phyloP scores from a whole-genome alignment of 73 alveolate genomes.

The Paramecium pentaurelia region DNA sequence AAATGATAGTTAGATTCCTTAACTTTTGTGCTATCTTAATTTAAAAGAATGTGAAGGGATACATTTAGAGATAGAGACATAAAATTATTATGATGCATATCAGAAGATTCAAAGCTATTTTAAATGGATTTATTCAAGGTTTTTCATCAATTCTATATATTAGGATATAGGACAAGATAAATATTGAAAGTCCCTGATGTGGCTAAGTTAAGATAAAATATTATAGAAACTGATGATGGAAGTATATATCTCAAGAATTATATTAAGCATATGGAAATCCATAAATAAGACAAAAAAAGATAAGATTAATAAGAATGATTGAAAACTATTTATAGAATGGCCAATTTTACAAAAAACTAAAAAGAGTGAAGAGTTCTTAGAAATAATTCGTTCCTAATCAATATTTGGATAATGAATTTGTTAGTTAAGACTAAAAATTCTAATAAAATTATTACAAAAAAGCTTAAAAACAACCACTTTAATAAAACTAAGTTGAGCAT shows the following conservation, averaged over 20 bases:
- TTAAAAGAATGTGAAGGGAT: conserved; percentile 33
- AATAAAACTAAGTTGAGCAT: background rate
- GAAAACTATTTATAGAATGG: background rate
- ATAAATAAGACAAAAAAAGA: background rate
- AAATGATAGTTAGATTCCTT: background rate
- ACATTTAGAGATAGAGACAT: background rate
- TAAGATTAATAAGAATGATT: conserved; percentile 2
- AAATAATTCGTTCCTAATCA: background rate
- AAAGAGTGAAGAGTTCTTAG: background rate
- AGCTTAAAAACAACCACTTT: background rate
- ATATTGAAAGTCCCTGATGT: conserved; percentile 13
- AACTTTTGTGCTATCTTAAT: conserved; percentile 37
- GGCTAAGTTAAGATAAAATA: background rate
- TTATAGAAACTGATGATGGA: conserved; percentile 45
- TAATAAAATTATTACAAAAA: background rate
- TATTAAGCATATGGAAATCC: conserved; percentile 49
- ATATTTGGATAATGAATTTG: background rate
- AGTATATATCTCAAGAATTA: conserved; percentile 3
- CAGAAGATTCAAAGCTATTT: conserved; percentile 15
- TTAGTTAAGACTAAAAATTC: background rate
- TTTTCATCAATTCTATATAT: background rate
- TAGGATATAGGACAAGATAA: conserved; percentile 13
- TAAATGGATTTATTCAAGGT: conserved; percentile 31
- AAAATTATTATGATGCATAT: conserved; percentile 34
- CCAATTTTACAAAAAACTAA: background rate